Evolutionary conservation across 371 early-diverging fungal species (phyloP).

Genomic region (Mortierella sp.): DNA sequence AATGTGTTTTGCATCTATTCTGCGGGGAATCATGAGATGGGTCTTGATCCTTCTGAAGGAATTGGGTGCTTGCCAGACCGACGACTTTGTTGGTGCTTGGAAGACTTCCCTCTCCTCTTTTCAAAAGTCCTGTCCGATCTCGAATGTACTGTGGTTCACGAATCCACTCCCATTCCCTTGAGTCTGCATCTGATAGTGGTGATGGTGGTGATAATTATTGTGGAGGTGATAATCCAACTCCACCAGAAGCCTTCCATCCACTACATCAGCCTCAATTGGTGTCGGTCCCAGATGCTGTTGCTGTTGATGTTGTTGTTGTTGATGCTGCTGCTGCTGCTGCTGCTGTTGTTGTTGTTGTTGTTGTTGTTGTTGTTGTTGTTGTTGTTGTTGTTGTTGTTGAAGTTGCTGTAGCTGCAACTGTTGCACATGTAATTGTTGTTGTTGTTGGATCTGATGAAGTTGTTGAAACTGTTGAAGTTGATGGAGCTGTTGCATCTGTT

Average conservation of each 20-base stretch:
- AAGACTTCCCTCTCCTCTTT: too few relatives aligned
- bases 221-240: conserved; percentile 21
- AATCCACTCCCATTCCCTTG: background rate
- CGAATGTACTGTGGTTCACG: conserved; percentile 4
- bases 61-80: too few relatives aligned
- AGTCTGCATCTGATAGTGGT: conserved; percentile 1
- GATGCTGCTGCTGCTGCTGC: conserved; percentile 10
- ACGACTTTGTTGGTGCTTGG: too few relatives aligned
- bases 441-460: conserved; percentile 23
- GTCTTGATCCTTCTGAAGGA: too few relatives aligned
- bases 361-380: conserved; percentile 7
- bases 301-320: conserved; percentile 28
- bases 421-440: conserved; percentile 6
- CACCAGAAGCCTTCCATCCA: background rate
- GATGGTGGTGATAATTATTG: conserved; percentile 1
- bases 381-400: conserved; percentile 6
- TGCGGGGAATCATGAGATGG: too few relatives aligned
- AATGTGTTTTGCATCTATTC: too few relatives aligned
- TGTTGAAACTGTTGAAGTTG: conserved; percentile 28
- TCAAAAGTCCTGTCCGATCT: conserved; percentile 21
- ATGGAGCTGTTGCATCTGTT: conserved; percentile 8
- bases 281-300: conserved; percentile 11
- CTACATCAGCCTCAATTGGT: conserved; percentile 29
- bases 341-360: background rate
- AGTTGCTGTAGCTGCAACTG: background rate